A percentile compares a stretch with the other conserved stretches of the same genome.
These are phyloP conservation scores for Leccinum subgranulosum DNA, from an alignment of 768 basidiomycete species.

Conservation along the genomic window DNA sequence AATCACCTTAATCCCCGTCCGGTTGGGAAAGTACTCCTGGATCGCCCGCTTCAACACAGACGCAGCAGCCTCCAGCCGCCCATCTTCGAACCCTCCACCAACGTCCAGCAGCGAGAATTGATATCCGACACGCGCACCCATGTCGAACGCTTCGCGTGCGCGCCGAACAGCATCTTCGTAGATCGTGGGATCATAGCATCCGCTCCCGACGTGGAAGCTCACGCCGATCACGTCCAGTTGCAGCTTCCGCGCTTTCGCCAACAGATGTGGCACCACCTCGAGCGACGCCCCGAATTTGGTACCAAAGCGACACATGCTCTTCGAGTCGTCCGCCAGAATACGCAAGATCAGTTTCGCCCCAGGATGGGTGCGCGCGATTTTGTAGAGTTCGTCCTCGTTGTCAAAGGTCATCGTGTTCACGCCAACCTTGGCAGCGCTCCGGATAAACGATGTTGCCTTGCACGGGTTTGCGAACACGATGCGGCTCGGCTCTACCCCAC, in stretches of 20 bases:
- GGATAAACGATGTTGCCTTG: slow-evolving; percentile 93
- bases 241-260: slow-evolving; percentile 76
- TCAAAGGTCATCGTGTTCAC: slow-evolving; percentile 98
- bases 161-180: slow-evolving; percentile 89
- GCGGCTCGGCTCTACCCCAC: slow-evolving; percentile 70
- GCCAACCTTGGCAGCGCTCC: slow-evolving; percentile 71
- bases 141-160: slow-evolving; percentile 80
- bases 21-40: slow-evolving; percentile 74
- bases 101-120: slow-evolving; percentile 83
- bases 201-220: slow-evolving; percentile 97
- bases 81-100: slow-evolving; percentile 95
- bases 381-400: slow-evolving; percentile 94
- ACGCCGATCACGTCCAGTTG: slow-evolving; percentile 87
- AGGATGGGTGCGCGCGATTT: slow-evolving; percentile 80
- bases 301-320: slow-evolving; percentile 88
- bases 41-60: slow-evolving; percentile 66
- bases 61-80: slow-evolving; percentile 79
- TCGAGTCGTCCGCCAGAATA: slow-evolving; percentile 97
- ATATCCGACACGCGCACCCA: slow-evolving; percentile 81
- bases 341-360: slow-evolving; percentile 84
- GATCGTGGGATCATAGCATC: slow-evolving; percentile 88
- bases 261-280: slow-evolving; percentile 69
- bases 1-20: slow-evolving; percentile 69
- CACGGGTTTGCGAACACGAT: slow-evolving; percentile 99
- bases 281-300: slow-evolving; percentile 97